A percentile compares a stretch with the other conserved stretches of the same genome.
Conservation (phyloP, 805 yeast genomes). For the Kodamaea nitidulidarum region DNA sequence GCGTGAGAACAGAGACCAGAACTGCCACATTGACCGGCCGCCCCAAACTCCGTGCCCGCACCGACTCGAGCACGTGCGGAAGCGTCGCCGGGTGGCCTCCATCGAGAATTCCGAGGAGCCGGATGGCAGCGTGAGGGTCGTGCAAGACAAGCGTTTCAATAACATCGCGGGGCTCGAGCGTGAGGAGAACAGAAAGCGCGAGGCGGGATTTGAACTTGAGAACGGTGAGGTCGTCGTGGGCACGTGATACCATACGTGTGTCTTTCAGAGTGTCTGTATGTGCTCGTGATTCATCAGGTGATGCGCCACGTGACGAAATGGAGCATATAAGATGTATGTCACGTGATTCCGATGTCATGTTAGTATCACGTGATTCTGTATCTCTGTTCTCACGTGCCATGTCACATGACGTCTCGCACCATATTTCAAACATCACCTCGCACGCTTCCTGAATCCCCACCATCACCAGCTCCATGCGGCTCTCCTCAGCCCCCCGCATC, state of each 20-base stretch:
- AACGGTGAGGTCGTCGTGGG: constrained; percentile 42
- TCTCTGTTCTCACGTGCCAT: no score
- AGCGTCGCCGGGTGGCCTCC: constrained; percentile 76
- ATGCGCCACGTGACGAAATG: no score
- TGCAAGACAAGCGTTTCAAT: constrained; percentile 60
- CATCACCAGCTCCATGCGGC: constrained; percentile 53
- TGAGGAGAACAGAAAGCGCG: constrained; percentile 59
- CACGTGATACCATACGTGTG: no score
- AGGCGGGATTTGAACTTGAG: constrained; percentile 67
- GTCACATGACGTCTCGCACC: no score
- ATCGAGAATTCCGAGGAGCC: constrained; percentile 73
- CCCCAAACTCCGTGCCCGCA: no score
- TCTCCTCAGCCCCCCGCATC: constrained; percentile 46
- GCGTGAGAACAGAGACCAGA: constrained; percentile 41
- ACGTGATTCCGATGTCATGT: no score
- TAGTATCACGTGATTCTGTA: no score
- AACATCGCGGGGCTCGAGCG: constrained; percentile 67
- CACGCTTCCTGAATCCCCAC: constrained; percentile 61
- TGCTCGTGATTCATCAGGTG: no score
- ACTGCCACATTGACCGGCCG: constrained; percentile 44
- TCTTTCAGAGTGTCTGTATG: no score
- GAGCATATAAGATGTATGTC: no score
- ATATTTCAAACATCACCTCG: constrained; percentile 52
- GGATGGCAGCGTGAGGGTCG: constrained; percentile 32
- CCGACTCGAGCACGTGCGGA: constrained; percentile 59